These are phyloP conservation scores for Simplicillium aogashimaense DNA, from an alignment of 2,329 filamentous ascomycete species.

Conservation along the genomic window DNA sequence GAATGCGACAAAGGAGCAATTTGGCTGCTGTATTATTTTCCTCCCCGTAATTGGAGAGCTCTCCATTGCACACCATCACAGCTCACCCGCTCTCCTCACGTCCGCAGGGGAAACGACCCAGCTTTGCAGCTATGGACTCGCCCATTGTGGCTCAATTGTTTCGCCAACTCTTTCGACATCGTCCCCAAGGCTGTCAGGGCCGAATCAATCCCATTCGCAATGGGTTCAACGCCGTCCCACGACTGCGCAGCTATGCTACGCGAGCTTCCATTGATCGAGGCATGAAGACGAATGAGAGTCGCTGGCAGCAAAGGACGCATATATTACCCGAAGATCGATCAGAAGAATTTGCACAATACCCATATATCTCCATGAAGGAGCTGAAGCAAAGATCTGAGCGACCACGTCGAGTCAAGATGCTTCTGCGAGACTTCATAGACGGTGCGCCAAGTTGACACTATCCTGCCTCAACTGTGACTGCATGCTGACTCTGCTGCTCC, in stretches of 20 bases:
- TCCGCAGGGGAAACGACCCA: neutral
- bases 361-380: constrained; percentile 74
- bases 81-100: neutral
- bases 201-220: constrained; percentile 13
- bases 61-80: neutral
- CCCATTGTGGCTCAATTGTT: constrained; percentile 70
- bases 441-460: constrained; percentile 46
- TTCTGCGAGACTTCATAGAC: constrained; percentile 95
- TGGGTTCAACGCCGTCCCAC: neutral
- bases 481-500: neutral
- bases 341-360: constrained; percentile 73
- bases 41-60: too few relatives aligned
- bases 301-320: constrained; percentile 79
- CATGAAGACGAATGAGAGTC: constrained; percentile 48
- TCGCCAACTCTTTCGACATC: constrained; percentile 71
- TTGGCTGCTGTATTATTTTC: too few relatives aligned
- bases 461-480: constrained; percentile 10
- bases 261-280: constrained; percentile 22
- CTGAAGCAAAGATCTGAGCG: constrained; percentile 64
- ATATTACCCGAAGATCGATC: constrained; percentile 66
- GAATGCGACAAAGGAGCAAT: too few relatives aligned
- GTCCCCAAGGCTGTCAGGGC: constrained; percentile 22
- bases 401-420: constrained; percentile 87
- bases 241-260: constrained; percentile 14
- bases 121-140: constrained; percentile 59